Conservation (phyloP, 768 basidiomycete species). For the Termitomyces sp. region DNA sequence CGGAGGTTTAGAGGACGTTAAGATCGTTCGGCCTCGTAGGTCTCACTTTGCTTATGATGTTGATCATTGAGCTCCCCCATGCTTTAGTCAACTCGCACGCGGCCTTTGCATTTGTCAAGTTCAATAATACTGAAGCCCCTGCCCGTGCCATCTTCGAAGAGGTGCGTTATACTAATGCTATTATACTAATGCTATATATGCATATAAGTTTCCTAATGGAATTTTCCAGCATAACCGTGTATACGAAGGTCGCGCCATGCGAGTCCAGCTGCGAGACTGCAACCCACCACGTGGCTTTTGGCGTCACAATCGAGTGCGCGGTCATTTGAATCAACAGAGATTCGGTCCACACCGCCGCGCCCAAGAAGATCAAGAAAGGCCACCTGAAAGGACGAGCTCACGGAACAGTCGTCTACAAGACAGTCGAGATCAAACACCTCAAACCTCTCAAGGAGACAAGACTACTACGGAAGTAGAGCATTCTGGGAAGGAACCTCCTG, state of each 20-base stretch:
- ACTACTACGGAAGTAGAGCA: not conserved
- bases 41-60: not conserved
- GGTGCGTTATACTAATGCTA: slow-evolving; percentile 27
- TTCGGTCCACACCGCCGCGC: slow-evolving; percentile 21
- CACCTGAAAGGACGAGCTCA: slow-evolving; percentile 9
- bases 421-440: not conserved
- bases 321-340: slow-evolving; percentile 27
- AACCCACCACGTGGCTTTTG: slow-evolving; percentile 49
- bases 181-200: not conserved
- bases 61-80: not conserved
- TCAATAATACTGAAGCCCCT: slow-evolving; percentile 56
- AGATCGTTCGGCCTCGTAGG: slow-evolving; percentile 62
- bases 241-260: slow-evolving; percentile 64
- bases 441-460: not conserved
- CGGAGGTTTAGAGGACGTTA: slow-evolving; percentile 58
- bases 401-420: slow-evolving; percentile 6
- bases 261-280: slow-evolving; percentile 70
- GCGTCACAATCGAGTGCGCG: slow-evolving; percentile 40
- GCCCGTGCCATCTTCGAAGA: slow-evolving; percentile 61
- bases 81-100: slow-evolving; percentile 50
- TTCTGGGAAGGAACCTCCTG: slow-evolving; percentile 5
- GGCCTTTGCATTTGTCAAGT: slow-evolving; percentile 80
- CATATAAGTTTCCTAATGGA: slow-evolving; percentile 2
- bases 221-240: slow-evolving; percentile 58
- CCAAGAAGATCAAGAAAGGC: slow-evolving; percentile 16